phyloP scores from a whole-genome alignment of 768 basidiomycete species.

The Scleroderma citrinum region DNA sequence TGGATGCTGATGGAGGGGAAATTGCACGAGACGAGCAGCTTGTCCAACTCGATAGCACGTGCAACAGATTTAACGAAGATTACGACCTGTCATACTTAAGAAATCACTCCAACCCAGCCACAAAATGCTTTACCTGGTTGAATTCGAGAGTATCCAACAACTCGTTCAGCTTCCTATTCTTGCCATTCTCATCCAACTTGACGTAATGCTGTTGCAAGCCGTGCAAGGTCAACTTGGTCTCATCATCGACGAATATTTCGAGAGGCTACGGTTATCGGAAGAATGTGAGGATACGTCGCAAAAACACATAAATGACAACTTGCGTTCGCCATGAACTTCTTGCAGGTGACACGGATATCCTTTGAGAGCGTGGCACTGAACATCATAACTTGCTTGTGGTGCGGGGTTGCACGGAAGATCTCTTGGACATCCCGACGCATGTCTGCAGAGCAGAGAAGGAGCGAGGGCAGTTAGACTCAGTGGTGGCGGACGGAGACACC shows the following conservation, averaged over 20 bases:
- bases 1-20: constrained; percentile 98
- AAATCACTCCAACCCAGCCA: background rate
- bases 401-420: constrained; percentile 97
- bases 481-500: constrained; percentile 34
- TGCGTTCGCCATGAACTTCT: constrained; percentile 99
- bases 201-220: constrained; percentile 99
- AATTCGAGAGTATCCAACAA: constrained; percentile 94
- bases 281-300: background rate
- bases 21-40: constrained; percentile 92
- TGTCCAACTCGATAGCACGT: constrained; percentile 94
- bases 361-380: constrained; percentile 98
- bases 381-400: constrained; percentile 99
- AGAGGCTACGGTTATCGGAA: constrained; percentile 60
- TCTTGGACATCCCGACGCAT: constrained; percentile 99
- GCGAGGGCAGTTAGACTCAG: constrained; percentile 58
- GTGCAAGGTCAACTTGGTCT: constrained; percentile 96
- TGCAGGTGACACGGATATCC: constrained; percentile 96
- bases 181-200: constrained; percentile 89
- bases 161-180: constrained; percentile 97
- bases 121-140: constrained; percentile 65
- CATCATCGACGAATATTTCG: constrained; percentile 99
- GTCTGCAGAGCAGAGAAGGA: constrained; percentile 63
- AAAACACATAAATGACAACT: constrained; percentile 25
- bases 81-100: constrained; percentile 64
- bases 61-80: constrained; percentile 99